Evolutionary conservation across 2,329 filamentous ascomycete genomes (phyloP), one percentile per base, ranked within the genome.

Genomic region (Zelopaecilomyces penicillatus): DNA sequence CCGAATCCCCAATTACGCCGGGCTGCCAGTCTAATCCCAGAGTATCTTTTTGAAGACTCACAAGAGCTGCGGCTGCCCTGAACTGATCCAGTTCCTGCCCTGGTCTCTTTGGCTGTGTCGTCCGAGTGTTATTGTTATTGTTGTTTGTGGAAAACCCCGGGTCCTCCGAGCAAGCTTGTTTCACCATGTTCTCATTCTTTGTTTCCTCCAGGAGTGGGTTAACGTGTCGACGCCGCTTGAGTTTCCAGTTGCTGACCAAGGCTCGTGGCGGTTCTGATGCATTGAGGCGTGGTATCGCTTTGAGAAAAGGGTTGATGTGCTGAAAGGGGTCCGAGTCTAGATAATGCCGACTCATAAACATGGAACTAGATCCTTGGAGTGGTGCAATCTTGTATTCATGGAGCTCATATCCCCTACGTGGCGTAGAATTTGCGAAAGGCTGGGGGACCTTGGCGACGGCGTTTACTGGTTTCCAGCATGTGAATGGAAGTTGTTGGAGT

Each of bases 401-500:
- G 8, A 11, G 30, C 6, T 44, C 42, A 32, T 33, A 41, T 9
- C 26, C 32, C 7, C 30, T 41, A 11, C 12, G 41, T 5, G 26
- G 37, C 8, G 45, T 30, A 8, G 26, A 35, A 34, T 5, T 7
- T 30, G 38, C 37, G 12, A 41, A 35, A 5, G 43, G 31, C 11
- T 35, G 39, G 9, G 31, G 28, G 4, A n/a, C 4, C 5, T 12
- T 2, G 1, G 42, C 26, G 19, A 19, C 19, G n/a, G 11, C 30
- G 27, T 42, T 30, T 9, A 35, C 30, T 27, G 44, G 44, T 10
- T 7, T 42, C 29, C 34, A 37, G 6, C 27, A 5, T 9, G 39
- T 19, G 8, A 36, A 43, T 27, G 76, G 28, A 8, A 36, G 43
- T 3, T 11, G 27, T 5, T 37, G 38, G 4, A 44, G 4, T 26